Conservation (phyloP, 805 yeast genomes). For the Starmerella scarabaei region DNA sequence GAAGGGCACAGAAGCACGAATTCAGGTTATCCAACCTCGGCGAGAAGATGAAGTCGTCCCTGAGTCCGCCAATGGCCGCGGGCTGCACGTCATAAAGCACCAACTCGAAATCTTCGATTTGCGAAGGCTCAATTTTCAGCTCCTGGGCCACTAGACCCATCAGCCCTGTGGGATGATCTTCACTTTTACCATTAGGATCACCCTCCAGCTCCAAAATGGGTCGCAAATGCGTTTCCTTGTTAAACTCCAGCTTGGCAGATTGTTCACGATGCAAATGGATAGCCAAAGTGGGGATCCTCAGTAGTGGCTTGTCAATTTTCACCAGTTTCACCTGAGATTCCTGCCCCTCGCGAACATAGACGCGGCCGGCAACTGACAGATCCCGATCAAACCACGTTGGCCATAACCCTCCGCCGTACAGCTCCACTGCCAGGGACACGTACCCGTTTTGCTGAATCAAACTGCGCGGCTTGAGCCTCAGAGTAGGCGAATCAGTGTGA, state of each 20-base stretch:
- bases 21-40: slow-evolving; percentile 86
- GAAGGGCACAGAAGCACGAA: slow-evolving; percentile 69
- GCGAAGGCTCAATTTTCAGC: slow-evolving; percentile 36
- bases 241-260: slow-evolving; percentile 62
- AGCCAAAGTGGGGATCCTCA: slow-evolving; percentile 89
- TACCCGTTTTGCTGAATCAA: slow-evolving; percentile 54
- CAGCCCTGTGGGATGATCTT: slow-evolving; percentile 66
- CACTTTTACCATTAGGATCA: slow-evolving; percentile 38
- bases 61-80: slow-evolving; percentile 73
- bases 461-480: slow-evolving; percentile 82
- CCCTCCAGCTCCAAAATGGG: slow-evolving; percentile 67
- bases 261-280: slow-evolving; percentile 76
- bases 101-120: slow-evolving; percentile 82
- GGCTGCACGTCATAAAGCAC: slow-evolving; percentile 74
- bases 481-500: slow-evolving; percentile 88
- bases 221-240: slow-evolving; percentile 70
- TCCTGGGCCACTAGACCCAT: slow-evolving; percentile 58
- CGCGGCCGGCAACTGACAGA: slow-evolving; percentile 82
- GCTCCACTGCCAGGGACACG: slow-evolving; percentile 73
- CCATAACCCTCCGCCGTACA: slow-evolving; percentile 93
- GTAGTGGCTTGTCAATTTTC: slow-evolving; percentile 67
- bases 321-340: slow-evolving; percentile 49
- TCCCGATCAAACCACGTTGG: slow-evolving; percentile 97
- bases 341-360: slow-evolving; percentile 47
- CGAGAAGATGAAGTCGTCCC: slow-evolving; percentile 80